These are phyloP conservation scores for Gleditsia sinensis DNA, from an alignment of 306 rosid species.

Conservation along the genomic window DNA sequence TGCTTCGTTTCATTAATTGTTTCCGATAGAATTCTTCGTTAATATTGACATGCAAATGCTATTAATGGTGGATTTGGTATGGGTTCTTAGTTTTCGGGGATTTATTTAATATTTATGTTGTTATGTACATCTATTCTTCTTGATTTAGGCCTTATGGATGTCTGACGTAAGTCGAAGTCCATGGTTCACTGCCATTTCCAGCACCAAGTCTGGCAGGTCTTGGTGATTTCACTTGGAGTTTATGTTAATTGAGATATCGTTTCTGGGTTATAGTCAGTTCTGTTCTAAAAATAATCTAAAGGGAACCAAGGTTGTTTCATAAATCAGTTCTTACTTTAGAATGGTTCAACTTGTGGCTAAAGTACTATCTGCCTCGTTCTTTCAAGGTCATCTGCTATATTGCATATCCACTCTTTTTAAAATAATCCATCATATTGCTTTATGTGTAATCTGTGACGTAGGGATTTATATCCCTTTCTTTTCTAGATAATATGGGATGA, in stretches of 20 bases:
- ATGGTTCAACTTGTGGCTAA: background rate
- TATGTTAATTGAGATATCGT: background rate
- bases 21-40: background rate
- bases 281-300: background rate
- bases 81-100: background rate
- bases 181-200: background rate
- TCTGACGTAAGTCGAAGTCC: background rate
- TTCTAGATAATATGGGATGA: slow-evolving; percentile 84
- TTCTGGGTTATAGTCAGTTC: background rate
- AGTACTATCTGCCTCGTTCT: background rate
- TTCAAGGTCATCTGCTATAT: background rate
- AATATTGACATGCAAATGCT: background rate
- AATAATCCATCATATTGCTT: background rate
- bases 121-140: background rate
- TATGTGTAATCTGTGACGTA: background rate
- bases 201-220: background rate
- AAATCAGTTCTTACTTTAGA: background rate
- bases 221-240: background rate
- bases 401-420: background rate
- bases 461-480: slow-evolving; percentile 6
- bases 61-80: background rate
- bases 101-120: background rate
- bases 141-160: background rate
- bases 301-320: background rate
- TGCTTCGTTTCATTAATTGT: background rate